Conservation (phyloP, 106 monocot genomes). For the Agapanthus africanus region DNA sequence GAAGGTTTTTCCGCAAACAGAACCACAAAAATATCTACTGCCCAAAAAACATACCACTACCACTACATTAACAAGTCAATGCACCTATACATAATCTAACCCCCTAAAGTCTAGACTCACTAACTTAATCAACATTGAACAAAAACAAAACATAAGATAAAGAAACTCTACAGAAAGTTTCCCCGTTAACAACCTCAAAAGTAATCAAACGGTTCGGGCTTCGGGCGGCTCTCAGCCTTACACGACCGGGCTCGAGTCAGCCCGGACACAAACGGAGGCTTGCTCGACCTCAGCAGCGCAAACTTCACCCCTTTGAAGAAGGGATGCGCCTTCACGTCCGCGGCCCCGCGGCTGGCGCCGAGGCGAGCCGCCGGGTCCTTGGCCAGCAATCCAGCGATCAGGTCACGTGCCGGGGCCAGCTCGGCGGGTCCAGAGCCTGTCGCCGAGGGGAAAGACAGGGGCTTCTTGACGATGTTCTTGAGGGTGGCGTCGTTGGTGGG, state of each 20-base stretch:
- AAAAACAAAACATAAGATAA: neutral
- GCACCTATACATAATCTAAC: neutral
- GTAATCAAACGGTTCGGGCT: constrained; percentile 30
- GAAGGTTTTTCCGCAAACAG: constrained; percentile 1
- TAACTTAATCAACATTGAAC: no score
- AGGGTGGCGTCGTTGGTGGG: constrained; percentile 54
- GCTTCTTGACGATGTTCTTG: constrained; percentile 53
- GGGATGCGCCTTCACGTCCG: constrained; percentile 66
- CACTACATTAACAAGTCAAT: neutral
- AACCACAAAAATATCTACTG: neutral
- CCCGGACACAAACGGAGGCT: constrained; percentile 49
- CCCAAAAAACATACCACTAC: no score
- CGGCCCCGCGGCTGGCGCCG: constrained; percentile 49
- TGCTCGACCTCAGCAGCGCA: constrained; percentile 55
- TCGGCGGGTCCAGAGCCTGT: neutral
- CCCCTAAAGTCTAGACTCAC: no score
- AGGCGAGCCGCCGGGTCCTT: constrained; percentile 56
- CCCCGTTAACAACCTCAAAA: no score
- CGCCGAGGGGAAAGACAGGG: constrained; percentile 39
- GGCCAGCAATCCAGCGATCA: constrained; percentile 43
- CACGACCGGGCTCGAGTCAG: constrained; percentile 1
- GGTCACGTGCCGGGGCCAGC: constrained; percentile 26
- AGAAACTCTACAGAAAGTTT: neutral
- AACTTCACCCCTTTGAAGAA: constrained; percentile 84
- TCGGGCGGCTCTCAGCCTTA: neutral